Percentiles rank a stretch among this genome's conserved stretches.
Evolutionary conservation across 2,329 filamentous ascomycete species (phyloP).

Genomic region (Alternaria arbusti): DNA sequence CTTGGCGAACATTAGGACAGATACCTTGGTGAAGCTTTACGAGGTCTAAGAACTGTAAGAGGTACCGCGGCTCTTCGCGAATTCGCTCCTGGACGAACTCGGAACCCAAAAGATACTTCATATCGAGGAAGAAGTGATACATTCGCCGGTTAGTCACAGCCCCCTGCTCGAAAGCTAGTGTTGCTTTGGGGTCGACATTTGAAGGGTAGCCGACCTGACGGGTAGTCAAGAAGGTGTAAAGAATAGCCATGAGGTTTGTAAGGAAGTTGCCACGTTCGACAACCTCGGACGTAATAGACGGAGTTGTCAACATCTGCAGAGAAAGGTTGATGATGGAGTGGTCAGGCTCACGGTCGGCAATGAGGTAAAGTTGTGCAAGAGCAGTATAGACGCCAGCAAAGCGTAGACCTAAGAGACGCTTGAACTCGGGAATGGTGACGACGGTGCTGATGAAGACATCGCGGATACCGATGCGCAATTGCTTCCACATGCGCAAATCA

Average conservation of each 20-base stretch:
- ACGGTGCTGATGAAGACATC: constrained; percentile 97
- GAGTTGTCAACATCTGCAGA: constrained; percentile 93
- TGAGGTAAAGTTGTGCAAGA: constrained; percentile 90
- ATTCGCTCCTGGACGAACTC: constrained; percentile 86
- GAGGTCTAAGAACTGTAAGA: constrained; percentile 92
- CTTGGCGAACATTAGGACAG: constrained; percentile 88
- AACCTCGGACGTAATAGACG: constrained; percentile 94
- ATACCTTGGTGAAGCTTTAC: constrained; percentile 97
- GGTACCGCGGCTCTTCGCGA: constrained; percentile 81
- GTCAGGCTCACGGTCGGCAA: constrained; percentile 94
- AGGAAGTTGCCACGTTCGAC: constrained; percentile 95
- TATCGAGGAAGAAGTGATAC: constrained; percentile 96
- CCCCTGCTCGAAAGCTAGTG: constrained; percentile 89
- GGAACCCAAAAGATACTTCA: constrained; percentile 88
- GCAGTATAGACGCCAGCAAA: constrained; percentile 95
- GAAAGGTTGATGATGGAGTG: constrained; percentile 99
- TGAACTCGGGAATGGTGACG: constrained; percentile 94
- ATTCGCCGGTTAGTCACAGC: constrained; percentile 94
- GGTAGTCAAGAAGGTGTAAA: constrained; percentile 96
- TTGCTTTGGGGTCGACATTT: constrained; percentile 84
- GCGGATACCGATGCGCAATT: constrained; percentile 84
- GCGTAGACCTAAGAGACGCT: constrained; percentile 88
- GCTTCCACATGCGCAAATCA: constrained; percentile 96
- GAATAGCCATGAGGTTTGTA: constrained; percentile 91
- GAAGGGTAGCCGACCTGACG: constrained; percentile 93